Evolutionary conservation across 352 stramenopile species (phyloP), one percentile per base, ranked within the genome.

Genomic region (Pythium brassicae): DNA sequence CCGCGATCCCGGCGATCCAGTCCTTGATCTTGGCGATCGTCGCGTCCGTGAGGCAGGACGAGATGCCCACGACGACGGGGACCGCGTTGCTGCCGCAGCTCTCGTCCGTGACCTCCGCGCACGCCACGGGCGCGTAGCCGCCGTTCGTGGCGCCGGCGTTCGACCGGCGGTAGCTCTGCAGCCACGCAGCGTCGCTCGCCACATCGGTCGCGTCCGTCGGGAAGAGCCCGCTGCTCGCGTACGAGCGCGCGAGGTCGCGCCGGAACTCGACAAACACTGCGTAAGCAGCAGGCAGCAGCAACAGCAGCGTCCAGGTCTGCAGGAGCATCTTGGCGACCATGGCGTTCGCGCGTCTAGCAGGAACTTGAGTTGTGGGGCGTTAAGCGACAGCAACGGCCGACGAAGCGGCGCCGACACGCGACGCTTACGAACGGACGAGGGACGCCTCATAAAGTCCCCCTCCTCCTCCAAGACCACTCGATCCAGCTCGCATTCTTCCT

Each of bases 181-280:
- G 44, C 57, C 45, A 54, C 7, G 17, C 52, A 15, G 22, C n/a
- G 27, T 63, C 57, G 4, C 25, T 23, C 12, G 54, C 15, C 3
- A 48, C 43, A 11, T 55, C 57, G 9, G 57, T 55, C 19, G 50
- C 29, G 43, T 63, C 57, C 14, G 44, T 22, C 23, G 29, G 14
- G 32, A 63, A 63, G 15, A 53, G 35, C 8, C 19, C 27, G 19
- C 49, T 44, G 26, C 14, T n/a, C 9, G 57, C 57, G 34, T 58
- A 63, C 23, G 57, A 63, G 29, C 57, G 46, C 43, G 51, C 35
- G 26, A 58, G 23, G n/a, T 58, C 43, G 50, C 42, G 57, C 26
- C 52, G 57, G 29, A 62, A 44, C 48, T 56, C 56, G 50, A 62
- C 49, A 39, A 62, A 62, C 12, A 20, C 42, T 0, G 48, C 48